These are phyloP conservation scores for Trichoderma sp. DNA, from an alignment of 2,329 filamentous ascomycete genomes.

Conservation along the genomic window DNA sequence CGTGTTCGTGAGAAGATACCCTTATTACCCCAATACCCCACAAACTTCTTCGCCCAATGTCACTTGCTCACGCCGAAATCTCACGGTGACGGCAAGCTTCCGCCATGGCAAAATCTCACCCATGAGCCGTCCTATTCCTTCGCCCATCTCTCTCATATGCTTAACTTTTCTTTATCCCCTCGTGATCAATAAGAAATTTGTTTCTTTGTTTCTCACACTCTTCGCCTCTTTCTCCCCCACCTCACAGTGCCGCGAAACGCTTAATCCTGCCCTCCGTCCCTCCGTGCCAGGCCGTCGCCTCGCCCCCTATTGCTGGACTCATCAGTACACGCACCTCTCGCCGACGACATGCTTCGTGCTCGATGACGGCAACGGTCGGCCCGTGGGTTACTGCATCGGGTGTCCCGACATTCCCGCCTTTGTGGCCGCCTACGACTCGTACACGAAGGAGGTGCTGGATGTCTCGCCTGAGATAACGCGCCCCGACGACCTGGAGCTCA, in stretches of 20 bases:
- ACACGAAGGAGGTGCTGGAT: constrained; percentile 40
- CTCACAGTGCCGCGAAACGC: constrained; percentile 49
- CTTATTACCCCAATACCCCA: neutral
- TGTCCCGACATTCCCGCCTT: constrained; percentile 46
- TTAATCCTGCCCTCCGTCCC: constrained; percentile 44
- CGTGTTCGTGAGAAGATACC: neutral
- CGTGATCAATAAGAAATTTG: neutral
- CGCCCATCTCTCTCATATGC: neutral
- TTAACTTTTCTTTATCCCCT: neutral
- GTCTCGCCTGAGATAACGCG: constrained; percentile 27
- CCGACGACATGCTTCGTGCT: constrained; percentile 49
- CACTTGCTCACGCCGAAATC: neutral
- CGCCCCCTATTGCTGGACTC: constrained; percentile 53
- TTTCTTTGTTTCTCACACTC: neutral
- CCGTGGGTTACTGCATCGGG: constrained; percentile 54
- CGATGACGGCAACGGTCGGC: constrained; percentile 47
- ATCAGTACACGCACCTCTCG: constrained; percentile 50
- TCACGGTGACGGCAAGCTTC: constrained; percentile 1
- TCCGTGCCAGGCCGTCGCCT: constrained; percentile 40
- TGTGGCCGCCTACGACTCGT: constrained; percentile 40
- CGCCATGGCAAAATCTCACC: neutral
- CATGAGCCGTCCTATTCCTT: neutral
- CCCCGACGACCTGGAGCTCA: constrained; percentile 30
- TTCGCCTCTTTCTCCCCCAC: neutral
- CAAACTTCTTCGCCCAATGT: neutral